These are phyloP conservation scores for Eimeria praecox DNA, from an alignment of 169 alveolate species.

Conservation along the genomic window DNA sequence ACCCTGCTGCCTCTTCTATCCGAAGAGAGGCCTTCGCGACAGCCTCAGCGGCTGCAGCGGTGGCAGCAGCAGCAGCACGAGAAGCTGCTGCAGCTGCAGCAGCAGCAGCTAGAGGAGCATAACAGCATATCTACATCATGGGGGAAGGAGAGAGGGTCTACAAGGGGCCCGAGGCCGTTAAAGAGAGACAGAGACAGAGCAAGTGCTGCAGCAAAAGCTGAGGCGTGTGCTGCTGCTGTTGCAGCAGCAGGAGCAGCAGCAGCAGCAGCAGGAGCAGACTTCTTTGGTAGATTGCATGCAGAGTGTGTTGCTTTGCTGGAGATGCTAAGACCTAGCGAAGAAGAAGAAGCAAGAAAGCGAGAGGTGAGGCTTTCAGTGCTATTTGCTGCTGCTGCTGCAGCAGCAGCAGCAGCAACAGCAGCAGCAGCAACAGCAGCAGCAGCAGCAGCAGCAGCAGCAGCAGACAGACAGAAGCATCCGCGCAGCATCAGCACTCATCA, in stretches of 20 bases:
- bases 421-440: slow-evolving; percentile 28
- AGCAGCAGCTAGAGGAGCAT: slow-evolving; percentile 42
- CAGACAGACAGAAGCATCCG: not conserved
- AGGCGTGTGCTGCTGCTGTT: slow-evolving; percentile 1
- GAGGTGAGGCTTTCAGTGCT: not conserved
- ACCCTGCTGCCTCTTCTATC: slow-evolving; percentile 16
- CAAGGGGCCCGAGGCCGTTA: not conserved
- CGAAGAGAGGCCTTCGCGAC: not conserved
- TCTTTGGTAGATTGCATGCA: slow-evolving; percentile 36
- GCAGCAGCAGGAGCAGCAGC: slow-evolving; percentile 78
- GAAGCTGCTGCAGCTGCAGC: slow-evolving; percentile 29
- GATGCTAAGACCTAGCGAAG: slow-evolving; percentile 41
- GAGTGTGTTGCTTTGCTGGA: not conserved
- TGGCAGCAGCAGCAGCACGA: slow-evolving; percentile 70
- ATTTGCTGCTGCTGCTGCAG: not conserved
- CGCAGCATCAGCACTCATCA: not conserved
- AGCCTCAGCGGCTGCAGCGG: slow-evolving; percentile 19
- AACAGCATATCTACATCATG: no score
- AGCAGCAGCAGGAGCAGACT: slow-evolving; percentile 50
- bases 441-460: not conserved
- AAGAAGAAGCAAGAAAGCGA: slow-evolving; percentile 9
- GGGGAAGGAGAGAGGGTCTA: not conserved
- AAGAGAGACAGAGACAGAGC: not conserved
- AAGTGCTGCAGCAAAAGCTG: slow-evolving; percentile 13
- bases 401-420: not conserved